phyloP scores from a whole-genome alignment of 768 basidiomycete species.

The Collybia nuda region DNA sequence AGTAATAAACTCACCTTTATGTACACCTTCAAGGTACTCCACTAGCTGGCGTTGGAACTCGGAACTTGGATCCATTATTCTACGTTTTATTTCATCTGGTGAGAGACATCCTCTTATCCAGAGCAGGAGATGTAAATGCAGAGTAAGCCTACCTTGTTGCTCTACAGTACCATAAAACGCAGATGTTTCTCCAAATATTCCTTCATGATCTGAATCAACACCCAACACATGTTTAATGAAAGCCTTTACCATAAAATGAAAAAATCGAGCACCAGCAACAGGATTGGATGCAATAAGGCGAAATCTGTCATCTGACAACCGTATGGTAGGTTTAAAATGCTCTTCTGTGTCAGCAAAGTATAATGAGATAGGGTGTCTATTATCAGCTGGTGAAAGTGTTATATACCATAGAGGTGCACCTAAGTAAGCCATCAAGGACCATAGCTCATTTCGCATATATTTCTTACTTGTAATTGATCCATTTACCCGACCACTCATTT shows the following conservation, averaged over 20 bases:
- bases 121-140: slow-evolving; percentile 27
- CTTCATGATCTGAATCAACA: slow-evolving; percentile 11
- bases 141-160: slow-evolving; percentile 24
- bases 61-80: slow-evolving; percentile 2
- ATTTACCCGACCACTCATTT: slow-evolving; percentile 26
- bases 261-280: slow-evolving; percentile 1
- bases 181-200: slow-evolving; percentile 24
- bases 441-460: slow-evolving; percentile 27
- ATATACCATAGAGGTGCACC: slow-evolving; percentile 34
- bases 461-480: slow-evolving; percentile 27
- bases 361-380: slow-evolving; percentile 27
- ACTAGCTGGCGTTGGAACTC: slow-evolving; percentile 1
- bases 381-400: slow-evolving; percentile 29
- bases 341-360: slow-evolving; percentile 27
- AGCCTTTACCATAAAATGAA: slow-evolving; percentile 1
- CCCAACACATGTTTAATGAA: slow-evolving; percentile 16
- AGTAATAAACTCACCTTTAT: slow-evolving; percentile 3
- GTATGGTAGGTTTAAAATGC: slow-evolving; percentile 12
- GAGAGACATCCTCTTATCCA: slow-evolving; percentile 18
- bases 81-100: slow-evolving; percentile 2
- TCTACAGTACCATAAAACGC: slow-evolving; percentile 32
- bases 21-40: not conserved
- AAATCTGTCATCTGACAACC: not conserved
- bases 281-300: slow-evolving; percentile 2
- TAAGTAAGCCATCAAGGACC: slow-evolving; percentile 20